Base-by-base conservation (phyloP, 2,329 filamentous ascomycete genomes). In the Corniculantispora saksenae region DNA sequence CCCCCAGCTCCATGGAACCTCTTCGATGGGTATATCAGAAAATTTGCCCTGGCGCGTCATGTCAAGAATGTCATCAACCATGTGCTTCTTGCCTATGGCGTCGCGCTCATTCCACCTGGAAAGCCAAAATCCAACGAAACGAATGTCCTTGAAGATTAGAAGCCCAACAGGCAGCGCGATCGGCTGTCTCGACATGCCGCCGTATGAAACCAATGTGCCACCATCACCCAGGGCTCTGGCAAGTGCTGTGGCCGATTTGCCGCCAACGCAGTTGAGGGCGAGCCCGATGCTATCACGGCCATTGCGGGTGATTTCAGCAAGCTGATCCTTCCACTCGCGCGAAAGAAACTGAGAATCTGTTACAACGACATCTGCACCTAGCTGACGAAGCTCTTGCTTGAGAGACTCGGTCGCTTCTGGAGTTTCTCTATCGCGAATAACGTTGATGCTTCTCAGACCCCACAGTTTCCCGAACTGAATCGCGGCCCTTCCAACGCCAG, bases 91-190 rank as follows among this genome's bases (percentile, higher is more conserved):
- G 66, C 90, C 88, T 7, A 84, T 82, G 0, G 89, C 86, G 71
- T 97, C 84, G 68, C 84, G 80, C 74, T 94, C 89, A 56, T 91
- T 92, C 94, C 95, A 98, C 66, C 85, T 88, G 74, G 91, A 95
- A 27, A 98, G 88, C 95, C 95, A 99, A 78, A 98, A 99, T 5
- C 95, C 96, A 67, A 92, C 86, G 73, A 97, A 97, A 60, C 87
- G 84, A 61, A 98, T 84, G 71, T 98, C 89, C 78, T 94, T 95
- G 82, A 99, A 99, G 71, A 99, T 99, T 66, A 98, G 82, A 70
- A 96, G 82, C 0, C 91, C 91, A 0, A 94, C 91, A 0, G 94
- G 93, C 67, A 98, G 79, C 8, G 85, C 83, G 29, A 97, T 85
- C 0, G 94, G 94, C 80, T 97, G 90, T 75, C 91, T 91, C 40